Evolutionary conservation across 257 asterid species (phyloP), one percentile per base, ranked within the genome.

Genomic region (Primulina huaijiensis): DNA sequence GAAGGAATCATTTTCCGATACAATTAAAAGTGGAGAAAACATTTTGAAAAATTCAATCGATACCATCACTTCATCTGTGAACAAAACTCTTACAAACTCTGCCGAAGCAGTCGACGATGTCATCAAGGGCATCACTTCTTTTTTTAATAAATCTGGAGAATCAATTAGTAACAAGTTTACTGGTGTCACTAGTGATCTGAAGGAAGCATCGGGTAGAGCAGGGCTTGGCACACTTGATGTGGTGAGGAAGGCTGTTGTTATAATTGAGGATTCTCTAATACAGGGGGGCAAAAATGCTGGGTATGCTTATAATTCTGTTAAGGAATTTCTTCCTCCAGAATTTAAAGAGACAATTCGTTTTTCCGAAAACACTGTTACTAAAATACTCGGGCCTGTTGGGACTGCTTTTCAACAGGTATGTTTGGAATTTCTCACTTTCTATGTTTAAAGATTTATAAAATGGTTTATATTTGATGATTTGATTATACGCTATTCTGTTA

Each of bases 261-360:
- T 81, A 37, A 74, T 86, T 8, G 98, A 90, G 86, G 86, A 85
- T 80, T 79, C 83, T 76, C 67, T 90, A 16, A 62, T 71, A 60
- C 66, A 30, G 64, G 97, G 95, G 60, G 83, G 76, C 34, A 81
- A 81, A 38, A 80, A 65, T 70, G 78, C 82, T 72, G 95, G 82
- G 70, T 88, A 82, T 82, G 85, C 79, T 73, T 92, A 90, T 70
- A 79, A 79, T 69, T 82, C 88, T 20, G 83, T 77, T 40, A 92
- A 90, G 85, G 88, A 78, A 27, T 63, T 85, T 75, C 91, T 92
- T 66, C 98, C 98, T 65, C 72, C 72, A 43, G 93, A 87, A 50
- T 61, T 87, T 63, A 91, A 67, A 80, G 84, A 84, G 64, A 82
- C 75, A 23, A 78, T 92, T 46, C 77, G 71, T 72, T 79, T 71